Percentiles rank a stretch among this genome's conserved stretches.
These are phyloP conservation scores for Polyporus arcularius DNA, from an alignment of 768 basidiomycete species.

Conservation along the genomic window DNA sequence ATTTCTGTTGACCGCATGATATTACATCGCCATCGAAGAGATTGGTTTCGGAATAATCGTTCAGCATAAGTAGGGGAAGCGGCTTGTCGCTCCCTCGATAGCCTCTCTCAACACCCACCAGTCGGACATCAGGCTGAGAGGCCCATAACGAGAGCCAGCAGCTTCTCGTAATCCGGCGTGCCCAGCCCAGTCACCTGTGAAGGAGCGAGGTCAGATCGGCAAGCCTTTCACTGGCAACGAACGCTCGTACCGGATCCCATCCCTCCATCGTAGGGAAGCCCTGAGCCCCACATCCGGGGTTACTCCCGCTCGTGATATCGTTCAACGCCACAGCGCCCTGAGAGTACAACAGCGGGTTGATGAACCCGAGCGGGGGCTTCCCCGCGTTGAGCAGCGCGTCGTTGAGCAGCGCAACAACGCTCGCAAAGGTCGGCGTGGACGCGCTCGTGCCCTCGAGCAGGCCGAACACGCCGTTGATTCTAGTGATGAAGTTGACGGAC, in stretches of 20 bases:
- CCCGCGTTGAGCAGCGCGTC: conserved; percentile 31
- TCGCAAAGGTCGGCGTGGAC: conserved; percentile 36
- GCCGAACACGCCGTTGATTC: conserved; percentile 13
- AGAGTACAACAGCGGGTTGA: conserved; percentile 38
- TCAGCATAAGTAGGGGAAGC: too few relatives aligned
- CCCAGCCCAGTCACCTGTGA: not conserved
- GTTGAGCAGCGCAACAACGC: conserved; percentile 36
- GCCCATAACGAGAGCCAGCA: not conserved
- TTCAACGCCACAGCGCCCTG: conserved; percentile 28
- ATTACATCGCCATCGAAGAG: too few relatives aligned
- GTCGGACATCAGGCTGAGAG: not conserved
- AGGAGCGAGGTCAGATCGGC: not conserved
- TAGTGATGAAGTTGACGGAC: conserved; percentile 32
- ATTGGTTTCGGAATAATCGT: too few relatives aligned
- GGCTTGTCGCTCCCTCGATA: too few relatives aligned
- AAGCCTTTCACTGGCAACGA: not conserved
- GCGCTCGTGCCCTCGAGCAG: conserved; percentile 34
- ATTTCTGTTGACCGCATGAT: too few relatives aligned
- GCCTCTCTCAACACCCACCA: too few relatives aligned
- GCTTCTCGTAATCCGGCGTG: not conserved
- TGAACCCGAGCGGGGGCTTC: conserved; percentile 33
- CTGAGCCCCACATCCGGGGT: conserved; percentile 28
- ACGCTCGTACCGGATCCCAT: conserved; percentile 32
- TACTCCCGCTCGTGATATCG: conserved; percentile 36
- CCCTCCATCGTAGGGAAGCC: conserved; percentile 33